Evolutionary conservation across 2,329 filamentous ascomycete genomes (phyloP), one percentile per base, ranked within the genome.

Genomic region (Colletotrichum sidae): DNA sequence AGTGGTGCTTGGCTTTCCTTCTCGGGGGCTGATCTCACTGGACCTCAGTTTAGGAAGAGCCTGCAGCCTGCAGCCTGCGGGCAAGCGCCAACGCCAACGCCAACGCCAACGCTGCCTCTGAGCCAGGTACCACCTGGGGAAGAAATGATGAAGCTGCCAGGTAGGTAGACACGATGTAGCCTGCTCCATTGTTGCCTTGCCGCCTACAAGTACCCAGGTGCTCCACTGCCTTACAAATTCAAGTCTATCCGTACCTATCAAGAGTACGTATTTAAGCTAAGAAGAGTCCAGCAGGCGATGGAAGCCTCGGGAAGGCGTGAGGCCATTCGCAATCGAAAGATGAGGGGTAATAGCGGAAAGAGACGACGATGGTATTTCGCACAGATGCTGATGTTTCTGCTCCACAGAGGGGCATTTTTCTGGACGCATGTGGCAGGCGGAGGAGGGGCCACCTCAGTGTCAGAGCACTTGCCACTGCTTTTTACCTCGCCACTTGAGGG

Each of bases 11-110:
- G 39, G 34, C 45, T 34, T 51, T 35, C 34, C 47, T 35, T 17
- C 33, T 11, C 15, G 25, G 42, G 42, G 42, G 12, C 42, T 12
- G 13, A 52, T 11, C 50, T 35, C 15, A 39, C 13, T 52, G 8
- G 35, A 8, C 42, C 42, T 45, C 7, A 44, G 41, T 7, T 44
- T 7, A 17, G 13, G 34, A 9, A 38, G 49, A 25, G 42, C 42
- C 42, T 44, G 44, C 13, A 8, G 46, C 17, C n/a, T 11, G 39
- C 38, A 55, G 45, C 33, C 54, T 57, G 55, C 45, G 49, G 15
- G 55, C 39, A 58, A 60, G 53, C 59, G 38, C 50, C 35, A 47
- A 45, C 11, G 33, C 49, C 59, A 55, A 56, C 55, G 38, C 50
- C 35, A 47, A 45, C 11, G 33, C 49, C 59, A 55, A 56, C 55